Conservation (phyloP, 257 asterid species). For the Euphrasia confusa region DNA sequence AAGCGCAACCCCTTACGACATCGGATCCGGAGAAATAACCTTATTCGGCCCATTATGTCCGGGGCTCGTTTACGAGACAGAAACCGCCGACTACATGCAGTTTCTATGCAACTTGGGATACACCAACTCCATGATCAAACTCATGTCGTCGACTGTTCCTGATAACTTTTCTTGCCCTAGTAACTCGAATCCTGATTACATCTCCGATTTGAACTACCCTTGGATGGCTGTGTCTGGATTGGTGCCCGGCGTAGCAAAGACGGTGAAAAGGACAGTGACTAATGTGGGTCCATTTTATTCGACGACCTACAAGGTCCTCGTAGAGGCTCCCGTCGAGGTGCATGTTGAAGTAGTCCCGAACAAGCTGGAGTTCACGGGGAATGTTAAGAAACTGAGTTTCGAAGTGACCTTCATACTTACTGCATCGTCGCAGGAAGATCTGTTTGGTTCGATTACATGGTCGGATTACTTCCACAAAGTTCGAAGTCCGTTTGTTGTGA, state of each 20-base stretch:
- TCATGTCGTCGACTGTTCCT: background rate
- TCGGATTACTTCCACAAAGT: background rate
- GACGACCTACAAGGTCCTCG: constrained; percentile 37
- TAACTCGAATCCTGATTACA: constrained; percentile 1
- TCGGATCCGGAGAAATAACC: background rate
- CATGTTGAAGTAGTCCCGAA: constrained; percentile 53
- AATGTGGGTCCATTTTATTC: constrained; percentile 30
- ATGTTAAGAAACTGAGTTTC: constrained; percentile 27
- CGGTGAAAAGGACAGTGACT: background rate
- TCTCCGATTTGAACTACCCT: constrained; percentile 85
- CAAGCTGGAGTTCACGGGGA: constrained; percentile 49
- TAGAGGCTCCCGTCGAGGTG: constrained; percentile 39
- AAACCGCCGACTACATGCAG: background rate
- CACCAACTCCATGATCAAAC: background rate
- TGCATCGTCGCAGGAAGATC: constrained; percentile 10
- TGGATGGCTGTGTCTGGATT: constrained; percentile 52
- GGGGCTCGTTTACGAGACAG: no score
- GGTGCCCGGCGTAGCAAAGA: constrained; percentile 28
- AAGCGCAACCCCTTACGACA: constrained; percentile 55
- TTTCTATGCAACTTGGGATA: background rate
- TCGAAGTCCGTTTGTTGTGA: background rate
- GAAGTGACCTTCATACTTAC: constrained; percentile 25
- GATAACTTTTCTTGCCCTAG: background rate
- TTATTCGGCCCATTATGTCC: background rate
- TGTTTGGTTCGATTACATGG: background rate